Evolutionary conservation across 129 eudicot genomes (phyloP).

Genomic region (Artemisia argyi): DNA sequence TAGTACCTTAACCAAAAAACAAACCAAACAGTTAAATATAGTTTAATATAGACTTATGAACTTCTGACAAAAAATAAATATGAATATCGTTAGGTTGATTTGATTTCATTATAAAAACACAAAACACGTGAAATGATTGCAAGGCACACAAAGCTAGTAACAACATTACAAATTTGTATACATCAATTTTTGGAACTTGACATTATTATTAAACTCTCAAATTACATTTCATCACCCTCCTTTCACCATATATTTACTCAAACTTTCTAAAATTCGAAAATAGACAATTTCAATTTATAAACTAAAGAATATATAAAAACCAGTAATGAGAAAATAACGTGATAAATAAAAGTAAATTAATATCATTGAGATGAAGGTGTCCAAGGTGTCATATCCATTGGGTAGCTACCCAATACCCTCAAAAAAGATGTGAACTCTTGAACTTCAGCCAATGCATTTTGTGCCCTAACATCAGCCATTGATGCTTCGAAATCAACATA

Average conservation of each 20-base stretch:
- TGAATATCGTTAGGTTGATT: neutral
- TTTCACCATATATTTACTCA: constrained; percentile 29
- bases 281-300: constrained; percentile 1
- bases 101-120: neutral
- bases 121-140: neutral
- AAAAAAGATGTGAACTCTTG: constrained; percentile 91
- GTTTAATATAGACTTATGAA: neutral
- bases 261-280: neutral
- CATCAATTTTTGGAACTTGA: constrained; percentile 7
- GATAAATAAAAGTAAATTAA: constrained; percentile 6
- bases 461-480: constrained; percentile 94
- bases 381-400: constrained; percentile 98
- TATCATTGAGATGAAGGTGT: constrained; percentile 45
- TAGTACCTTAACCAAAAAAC: no score
- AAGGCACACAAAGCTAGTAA: neutral
- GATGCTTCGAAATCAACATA: constrained; percentile 95
- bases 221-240: neutral
- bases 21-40: neutral
- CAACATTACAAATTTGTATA: constrained; percentile 10
- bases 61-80: neutral
- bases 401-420: constrained; percentile 95
- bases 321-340: constrained; percentile 13
- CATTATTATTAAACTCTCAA: constrained; percentile 14
- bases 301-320: neutral
- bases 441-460: constrained; percentile 89